These are phyloP conservation scores for Sordaria brevicollis DNA, from an alignment of 495 filamentous ascomycete species.

Conservation along the genomic window DNA sequence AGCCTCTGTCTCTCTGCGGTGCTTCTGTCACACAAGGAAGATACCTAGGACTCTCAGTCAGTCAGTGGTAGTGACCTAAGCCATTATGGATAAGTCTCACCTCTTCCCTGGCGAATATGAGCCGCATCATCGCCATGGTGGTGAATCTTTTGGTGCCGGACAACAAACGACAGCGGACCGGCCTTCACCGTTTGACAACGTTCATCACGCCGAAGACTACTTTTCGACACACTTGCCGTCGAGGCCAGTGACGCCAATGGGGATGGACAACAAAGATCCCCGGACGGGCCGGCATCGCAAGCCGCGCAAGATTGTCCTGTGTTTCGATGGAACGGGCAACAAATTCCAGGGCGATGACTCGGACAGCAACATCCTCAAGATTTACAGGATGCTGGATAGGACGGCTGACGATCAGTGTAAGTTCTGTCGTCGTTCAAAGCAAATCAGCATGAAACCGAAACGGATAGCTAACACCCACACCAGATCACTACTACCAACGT, in stretches of 20 bases:
- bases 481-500: slow-evolving; percentile 64
- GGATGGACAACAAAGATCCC: background rate
- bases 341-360: slow-evolving; percentile 72
- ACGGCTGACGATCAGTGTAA: slow-evolving; percentile 41
- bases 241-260: slow-evolving; percentile 10
- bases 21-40: background rate
- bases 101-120: slow-evolving; percentile 10
- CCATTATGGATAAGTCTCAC: slow-evolving; percentile 16
- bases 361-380: slow-evolving; percentile 85
- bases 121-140: background rate
- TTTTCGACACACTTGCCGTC: slow-evolving; percentile 18
- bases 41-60: background rate
- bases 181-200: background rate
- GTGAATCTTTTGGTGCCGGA: background rate
- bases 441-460: too few species aligned
- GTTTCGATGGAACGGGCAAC: slow-evolving; percentile 87
- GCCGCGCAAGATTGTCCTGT: slow-evolving; percentile 54
- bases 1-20: background rate
- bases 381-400: slow-evolving; percentile 57
- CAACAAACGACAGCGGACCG: background rate
- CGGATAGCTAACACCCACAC: slow-evolving; percentile 1
- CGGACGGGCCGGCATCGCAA: background rate
- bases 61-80: background rate
- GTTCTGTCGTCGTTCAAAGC: slow-evolving; percentile 7
- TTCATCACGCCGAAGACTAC: slow-evolving; percentile 6